A percentile compares a stretch with the other conserved stretches of the same genome.
Conservation (phyloP, 1,284 basidiomycete species). For the Singerocomus rubriflavus region DNA sequence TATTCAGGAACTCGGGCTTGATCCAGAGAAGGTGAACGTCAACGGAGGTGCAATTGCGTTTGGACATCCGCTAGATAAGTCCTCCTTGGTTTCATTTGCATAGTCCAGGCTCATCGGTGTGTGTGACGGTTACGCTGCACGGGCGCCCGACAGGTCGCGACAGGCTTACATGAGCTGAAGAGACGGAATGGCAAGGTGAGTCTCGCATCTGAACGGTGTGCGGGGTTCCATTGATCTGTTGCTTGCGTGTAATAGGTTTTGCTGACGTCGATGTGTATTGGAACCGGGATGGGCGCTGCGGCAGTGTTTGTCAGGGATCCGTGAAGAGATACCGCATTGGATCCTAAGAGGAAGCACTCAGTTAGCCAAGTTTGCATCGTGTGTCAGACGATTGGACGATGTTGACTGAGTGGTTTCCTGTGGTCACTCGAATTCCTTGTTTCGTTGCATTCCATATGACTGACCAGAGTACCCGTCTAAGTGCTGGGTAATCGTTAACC, state of each 20-base stretch:
- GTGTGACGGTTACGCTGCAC: conserved; percentile 63
- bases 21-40: conserved; percentile 76
- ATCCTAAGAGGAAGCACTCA: neutral
- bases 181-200: conserved; percentile 74
- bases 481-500: no score
- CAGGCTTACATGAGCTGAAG: conserved; percentile 80
- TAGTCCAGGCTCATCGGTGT: conserved; percentile 21
- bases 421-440: neutral
- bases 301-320: conserved; percentile 61
- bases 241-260: conserved; percentile 46
- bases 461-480: neutral
- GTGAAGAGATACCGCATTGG: conserved; percentile 12
- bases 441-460: neutral
- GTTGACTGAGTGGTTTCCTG: neutral
- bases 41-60: conserved; percentile 87
- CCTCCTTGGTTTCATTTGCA: conserved; percentile 1
- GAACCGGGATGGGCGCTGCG: conserved; percentile 90
- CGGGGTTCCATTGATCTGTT: neutral
- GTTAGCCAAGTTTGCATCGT: no score
- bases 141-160: conserved; percentile 85
- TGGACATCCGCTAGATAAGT: conserved; percentile 84
- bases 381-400: neutral
- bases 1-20: conserved; percentile 70
- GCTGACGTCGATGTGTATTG: conserved; percentile 84
- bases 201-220: neutral